Evolutionary conservation across 805 yeast species (phyloP), one percentile per base, ranked within the genome.

Genomic region (Ogataea nonfermentans): DNA sequence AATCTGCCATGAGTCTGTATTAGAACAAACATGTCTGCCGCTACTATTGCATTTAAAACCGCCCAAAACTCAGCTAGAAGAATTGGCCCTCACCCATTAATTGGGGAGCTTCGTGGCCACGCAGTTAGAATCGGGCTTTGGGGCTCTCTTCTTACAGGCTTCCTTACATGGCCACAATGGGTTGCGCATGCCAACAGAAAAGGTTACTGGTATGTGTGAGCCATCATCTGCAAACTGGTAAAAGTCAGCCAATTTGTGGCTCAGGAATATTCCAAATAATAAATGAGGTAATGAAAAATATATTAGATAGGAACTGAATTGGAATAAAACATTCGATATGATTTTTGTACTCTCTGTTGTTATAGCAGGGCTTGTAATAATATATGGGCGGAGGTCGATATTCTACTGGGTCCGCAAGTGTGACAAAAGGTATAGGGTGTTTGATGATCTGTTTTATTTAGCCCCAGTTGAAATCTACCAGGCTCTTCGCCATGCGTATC

Each of bases 391-490:
- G 22, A 8, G 8, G 8, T 6, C 8, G 22, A 19, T 19, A 19
- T 19, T 19, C 22, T 8, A 8, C 5, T 19, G 22, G 22, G 22
- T 19, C 8, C 8, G 8, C 7, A 14, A 29, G 3, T 48, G 51
- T 24, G 78, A 78, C 41, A 67, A 74, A 14, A 72, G 68, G 49
- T 61, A 67, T 40, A 51, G 76, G 19, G 36, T 69, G 9, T 47
- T 43, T 4, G 84, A 81, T 28, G 95, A 84, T 59, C 50, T 75
- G 30, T 19, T 19, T 8, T 61, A 70, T 35, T 62, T 81, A 20
- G 64, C 68, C 9, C 74, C 74, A 12, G 69, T 66, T 32, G 70
- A 72, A 22, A 41, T 73, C 10, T 53, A 61, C 23, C 56, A 61
- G 23, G 72, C 72, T 4, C 41, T 68, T 9, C 69, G 69, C 2